These are phyloP conservation scores for Ganoderma sinense DNA, from an alignment of 1,284 basidiomycete genomes.

Conservation along the genomic window DNA sequence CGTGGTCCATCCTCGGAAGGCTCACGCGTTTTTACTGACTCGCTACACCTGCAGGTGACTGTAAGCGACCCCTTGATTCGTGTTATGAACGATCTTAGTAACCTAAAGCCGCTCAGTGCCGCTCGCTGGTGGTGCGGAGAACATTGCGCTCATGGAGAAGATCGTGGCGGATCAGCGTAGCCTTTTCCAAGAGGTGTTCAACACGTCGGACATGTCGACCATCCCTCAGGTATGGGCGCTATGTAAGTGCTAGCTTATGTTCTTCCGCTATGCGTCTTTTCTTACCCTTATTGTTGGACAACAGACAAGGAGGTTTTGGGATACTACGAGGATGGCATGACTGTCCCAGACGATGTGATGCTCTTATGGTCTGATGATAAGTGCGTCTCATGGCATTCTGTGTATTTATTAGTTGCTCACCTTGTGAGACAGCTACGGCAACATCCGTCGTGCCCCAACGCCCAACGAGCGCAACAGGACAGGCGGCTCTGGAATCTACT, in stretches of 20 bases:
- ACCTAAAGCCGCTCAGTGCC: slow-evolving; percentile 48
- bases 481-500: slow-evolving; percentile 75
- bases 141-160: slow-evolving; percentile 59
- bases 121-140: slow-evolving; percentile 50
- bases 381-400: slow-evolving; percentile 39
- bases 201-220: slow-evolving; percentile 52
- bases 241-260: slow-evolving; percentile 48
- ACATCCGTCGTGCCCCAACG: slow-evolving; percentile 63
- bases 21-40: too few relatives aligned
- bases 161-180: slow-evolving; percentile 68
- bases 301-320: slow-evolving; percentile 72
- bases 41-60: slow-evolving; percentile 39
- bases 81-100: neutral
- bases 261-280: neutral
- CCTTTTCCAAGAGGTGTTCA: slow-evolving; percentile 65
- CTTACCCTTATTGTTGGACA: neutral
- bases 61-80: slow-evolving; percentile 42
- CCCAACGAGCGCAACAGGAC: slow-evolving; percentile 58
- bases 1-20: neutral
- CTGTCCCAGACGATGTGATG: slow-evolving; percentile 61
- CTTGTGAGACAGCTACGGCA: slow-evolving; percentile 55
- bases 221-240: slow-evolving; percentile 74
- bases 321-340: slow-evolving; percentile 69
- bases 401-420: neutral
- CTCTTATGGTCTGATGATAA: slow-evolving; percentile 71